Evolutionary conservation across 1,139 yeast genomes (phyloP).

Genomic region (Waltiozyma sp.): DNA sequence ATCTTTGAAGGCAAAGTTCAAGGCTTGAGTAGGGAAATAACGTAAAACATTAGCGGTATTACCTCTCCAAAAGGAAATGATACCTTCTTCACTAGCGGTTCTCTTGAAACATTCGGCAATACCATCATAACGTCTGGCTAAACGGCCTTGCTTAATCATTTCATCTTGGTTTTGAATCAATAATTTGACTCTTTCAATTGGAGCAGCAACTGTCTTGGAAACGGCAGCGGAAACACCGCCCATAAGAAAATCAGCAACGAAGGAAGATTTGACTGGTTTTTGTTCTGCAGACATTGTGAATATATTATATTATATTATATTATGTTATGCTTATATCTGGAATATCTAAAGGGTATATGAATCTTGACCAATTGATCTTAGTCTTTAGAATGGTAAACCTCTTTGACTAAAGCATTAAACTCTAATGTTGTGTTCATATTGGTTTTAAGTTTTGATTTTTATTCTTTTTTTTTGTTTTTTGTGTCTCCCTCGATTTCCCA

Average conservation of each 20-base stretch:
- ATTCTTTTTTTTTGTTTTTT: too few relatives aligned
- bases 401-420: too few relatives aligned
- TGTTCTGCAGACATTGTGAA: constrained; percentile 1
- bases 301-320: constrained; percentile 5
- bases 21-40: constrained; percentile 79
- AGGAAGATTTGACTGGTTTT: constrained; percentile 18
- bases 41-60: constrained; percentile 77
- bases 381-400: too few relatives aligned
- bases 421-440: too few relatives aligned
- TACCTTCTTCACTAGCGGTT: constrained; percentile 63
- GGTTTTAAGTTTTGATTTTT: too few relatives aligned
- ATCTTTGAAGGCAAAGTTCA: constrained; percentile 78
- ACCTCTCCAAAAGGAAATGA: constrained; percentile 71
- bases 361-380: too few relatives aligned
- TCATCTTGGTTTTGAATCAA: constrained; percentile 77
- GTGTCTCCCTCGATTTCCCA: too few relatives aligned
- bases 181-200: constrained; percentile 73
- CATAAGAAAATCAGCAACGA: constrained; percentile 54
- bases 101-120: constrained; percentile 63
- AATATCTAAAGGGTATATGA: neutral
- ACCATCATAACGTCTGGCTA: constrained; percentile 56
- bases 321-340: neutral
- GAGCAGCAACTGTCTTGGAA: constrained; percentile 78
- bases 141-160: constrained; percentile 74
- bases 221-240: constrained; percentile 84